Evolutionary conservation across 331 rosid genomes (phyloP), one percentile per base, ranked within the genome.

Genomic region (Quercus lobata): DNA sequence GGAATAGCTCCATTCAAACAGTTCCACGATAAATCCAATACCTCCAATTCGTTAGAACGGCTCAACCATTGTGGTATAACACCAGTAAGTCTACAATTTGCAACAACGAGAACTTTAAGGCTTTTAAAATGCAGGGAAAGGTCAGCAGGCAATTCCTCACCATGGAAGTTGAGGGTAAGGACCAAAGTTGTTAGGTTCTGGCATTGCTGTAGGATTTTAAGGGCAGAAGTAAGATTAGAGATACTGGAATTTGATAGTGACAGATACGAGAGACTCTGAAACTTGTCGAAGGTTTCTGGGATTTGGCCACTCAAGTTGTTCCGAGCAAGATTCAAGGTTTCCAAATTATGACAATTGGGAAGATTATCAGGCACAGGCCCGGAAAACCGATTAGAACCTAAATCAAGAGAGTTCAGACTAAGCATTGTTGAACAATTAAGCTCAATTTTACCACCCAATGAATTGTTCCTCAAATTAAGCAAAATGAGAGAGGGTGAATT

Each of bases 401-500:
- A 72, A 86, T 86, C 83, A 52, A 86, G 77, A 30, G 88, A 77
- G 49, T 69, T 4, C 69, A 88, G 65, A 49, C 71, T 81, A 46
- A 29, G 73, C 87, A 86, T 71, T 29, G 79, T 80, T 3, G 84
- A 49, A 72, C 87, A 86, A 25, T 81, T 72, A 22, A 86, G 76
- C 14, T 52, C 1, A 18, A 86, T 66, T 6, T 24, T 9, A 55
- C 86, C 86, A 10, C 9, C 21, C 80, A 83, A 72, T 6, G 87
- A 75, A 78, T 86, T 86, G 85, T 86, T 86, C 44, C 86, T 81
- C 80, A 84, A 22, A 76, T 84, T 84, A 53, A 86, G 79, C 73
- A 41, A 11, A 10, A 29, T 8, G 19, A 86, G 71, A 35, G n/a
- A 81, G 1, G 75, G 58, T 29, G 82, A 86, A 78, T 44, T 81